Base-by-base conservation (phyloP, 2,329 filamentous ascomycete species). In the Xylaria sp. region DNA sequence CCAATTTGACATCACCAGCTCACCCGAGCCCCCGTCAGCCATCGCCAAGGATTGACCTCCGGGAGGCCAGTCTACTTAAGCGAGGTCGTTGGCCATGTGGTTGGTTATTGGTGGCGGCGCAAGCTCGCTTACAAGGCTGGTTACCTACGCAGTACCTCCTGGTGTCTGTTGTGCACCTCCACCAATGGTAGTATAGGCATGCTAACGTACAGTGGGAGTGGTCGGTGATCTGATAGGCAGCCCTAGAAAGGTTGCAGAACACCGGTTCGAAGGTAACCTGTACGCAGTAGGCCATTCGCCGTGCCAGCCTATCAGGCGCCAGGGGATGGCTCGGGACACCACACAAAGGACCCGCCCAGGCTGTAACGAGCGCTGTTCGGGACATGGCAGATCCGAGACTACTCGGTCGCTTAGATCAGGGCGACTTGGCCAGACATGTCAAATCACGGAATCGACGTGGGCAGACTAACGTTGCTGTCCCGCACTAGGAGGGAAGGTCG, bases 301-400 rank as follows among this genome's bases (percentile, higher is more conserved):
- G 47, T 15, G 10, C 39, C 39, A n/a, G 20, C 65, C 61, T 55
- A 64, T 64, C 56, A 67, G 36, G 45, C 4, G 45, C 38, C 36
- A 7, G 45, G n/a, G 10, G 33, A 64, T 64, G 27, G 11, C 61
- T 57, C 50, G 56, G 84, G 50, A 49, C 36, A 11, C 7, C 45
- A 61, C 61, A 53, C 38, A 22, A 22, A 44, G 42, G 42, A 44
- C 42, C 57, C 50, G 36, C 61, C 44, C 36, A n/a, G 56, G 54
- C 39, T 61, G 61, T 27, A 45, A 59, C 65, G 56, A 25, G 45
- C 25, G 31, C 27, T 59, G 7, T 25, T 53, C 68, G 68, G 68
- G 65, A 65, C 33, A 39, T 50, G 38, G 20, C 51, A 56, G 36
- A 63, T 68, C 68, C 68, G 68, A 63, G 65, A 42, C 42, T 20